Evolutionary conservation across 805 yeast species (phyloP), one percentile per base, ranked within the genome.

Genomic region (Kodamaea jinghongensis): DNA sequence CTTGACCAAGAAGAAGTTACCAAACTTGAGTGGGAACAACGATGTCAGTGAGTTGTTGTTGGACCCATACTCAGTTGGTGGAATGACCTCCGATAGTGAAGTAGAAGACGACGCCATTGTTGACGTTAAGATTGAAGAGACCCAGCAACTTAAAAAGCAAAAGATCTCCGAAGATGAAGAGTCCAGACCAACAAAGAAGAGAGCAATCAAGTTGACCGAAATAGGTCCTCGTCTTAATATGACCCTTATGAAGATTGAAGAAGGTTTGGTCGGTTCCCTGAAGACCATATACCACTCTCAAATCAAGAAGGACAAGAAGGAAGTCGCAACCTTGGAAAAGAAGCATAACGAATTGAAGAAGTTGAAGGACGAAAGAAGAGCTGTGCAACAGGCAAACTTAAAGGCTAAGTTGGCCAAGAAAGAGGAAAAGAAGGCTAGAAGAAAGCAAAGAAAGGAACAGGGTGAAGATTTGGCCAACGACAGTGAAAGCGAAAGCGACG

Each of bases 141-240:
- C 37, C 8, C 43, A 51, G 13, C 39, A 41, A 13, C 39, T 41
- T 13, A 60, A 38, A 55, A 54, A 43, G 42, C 53, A 47, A 3
- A 41, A 49, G 13, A 35, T 34, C 16, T 39, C 37, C 7, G 42
- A 48, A 10, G 47, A 44, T 13, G 50, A 44, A 17, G 46, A 34
- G 31, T 27, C 40, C 8, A 32, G 43, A 27, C 30, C 58, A 13
- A 63, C 76, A 38, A 56, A 64, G 25, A 89, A 88, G 63, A 79
- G 86, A 54, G 98, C 99, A 1, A 86, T 93, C 51, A 90, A 88
- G 59, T 71, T 93, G 36, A 86, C 91, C 1, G 99, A 93, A 61
- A 68, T 91, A 35, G 99, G 99, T 0, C 99, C 99, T 27, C 75
- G 99, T 49, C 64, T 93, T 61, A 79, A 77, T 50, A 67, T 93